Conservation (phyloP, 768 basidiomycete genomes). For the Lactarius quietus region DNA sequence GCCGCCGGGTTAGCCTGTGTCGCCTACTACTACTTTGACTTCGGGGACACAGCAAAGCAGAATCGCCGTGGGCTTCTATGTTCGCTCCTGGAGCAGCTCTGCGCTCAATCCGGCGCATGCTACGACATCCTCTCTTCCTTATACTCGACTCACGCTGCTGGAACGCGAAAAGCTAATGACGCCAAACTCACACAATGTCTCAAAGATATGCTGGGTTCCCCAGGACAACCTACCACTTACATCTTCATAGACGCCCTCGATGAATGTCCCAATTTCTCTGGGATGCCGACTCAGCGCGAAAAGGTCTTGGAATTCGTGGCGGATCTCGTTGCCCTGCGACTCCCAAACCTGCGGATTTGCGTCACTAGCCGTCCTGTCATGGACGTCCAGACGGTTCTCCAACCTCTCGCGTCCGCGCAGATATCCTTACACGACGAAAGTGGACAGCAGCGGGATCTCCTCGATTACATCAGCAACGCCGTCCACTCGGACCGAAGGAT, state of each 20-base stretch:
- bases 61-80: slow-evolving; percentile 3
- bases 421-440: slow-evolving; percentile 6
- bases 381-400: not conserved
- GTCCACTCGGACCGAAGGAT: slow-evolving; percentile 1
- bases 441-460: slow-evolving; percentile 4
- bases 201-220: slow-evolving; percentile 7
- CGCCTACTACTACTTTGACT: slow-evolving; percentile 17
- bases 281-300: slow-evolving; percentile 5
- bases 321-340: not conserved
- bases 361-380: slow-evolving; percentile 15
- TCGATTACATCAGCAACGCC: not conserved
- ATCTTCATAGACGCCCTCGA: slow-evolving; percentile 14
- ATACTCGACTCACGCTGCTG: not conserved
- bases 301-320: slow-evolving; percentile 1
- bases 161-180: not conserved
- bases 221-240: not conserved
- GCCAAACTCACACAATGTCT: not conserved
- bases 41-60: slow-evolving; percentile 10
- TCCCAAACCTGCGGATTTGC: slow-evolving; percentile 3
- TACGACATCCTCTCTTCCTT: not conserved
- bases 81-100: slow-evolving; percentile 11
- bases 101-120: not conserved
- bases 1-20: slow-evolving; percentile 3
- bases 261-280: slow-evolving; percentile 13
- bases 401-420: not conserved